A percentile compares a stretch with the other conserved stretches of the same genome.
Evolutionary conservation across 2,329 filamentous ascomycete species (phyloP).

Genomic region (Bipolaris oryzae): DNA sequence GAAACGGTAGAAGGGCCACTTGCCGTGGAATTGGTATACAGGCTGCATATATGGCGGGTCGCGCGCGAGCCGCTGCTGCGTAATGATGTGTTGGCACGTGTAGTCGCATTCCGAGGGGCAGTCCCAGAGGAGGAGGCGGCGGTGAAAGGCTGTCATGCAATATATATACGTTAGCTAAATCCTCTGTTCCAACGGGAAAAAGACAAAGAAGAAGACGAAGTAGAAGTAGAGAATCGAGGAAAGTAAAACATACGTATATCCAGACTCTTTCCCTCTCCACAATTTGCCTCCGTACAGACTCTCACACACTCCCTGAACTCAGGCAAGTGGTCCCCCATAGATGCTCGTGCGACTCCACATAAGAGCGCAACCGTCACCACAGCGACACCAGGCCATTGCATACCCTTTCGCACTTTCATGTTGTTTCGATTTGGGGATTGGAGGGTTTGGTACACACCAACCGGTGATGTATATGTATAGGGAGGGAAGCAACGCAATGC

Average conservation of each 20-base stretch:
- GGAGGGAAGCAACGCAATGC: neutral
- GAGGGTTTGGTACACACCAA: neutral
- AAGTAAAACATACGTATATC: neutral
- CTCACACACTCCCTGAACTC: conserved; percentile 87
- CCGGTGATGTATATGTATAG: neutral
- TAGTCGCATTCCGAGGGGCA: conserved; percentile 97
- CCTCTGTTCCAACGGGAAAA: too few relatives aligned
- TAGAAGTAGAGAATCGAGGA: neutral
- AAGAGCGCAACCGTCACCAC: conserved; percentile 31
- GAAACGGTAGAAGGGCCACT: conserved; percentile 95
- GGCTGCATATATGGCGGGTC: conserved; percentile 68
- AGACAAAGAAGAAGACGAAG: too few relatives aligned
- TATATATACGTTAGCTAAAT: neutral
- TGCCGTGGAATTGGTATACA: conserved; percentile 93
- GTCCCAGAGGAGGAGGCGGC: conserved; percentile 87
- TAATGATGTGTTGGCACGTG: conserved; percentile 93
- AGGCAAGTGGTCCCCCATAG: conserved; percentile 80
- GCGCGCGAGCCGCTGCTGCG: conserved; percentile 69
- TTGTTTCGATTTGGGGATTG: neutral
- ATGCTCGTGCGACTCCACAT: conserved; percentile 62
- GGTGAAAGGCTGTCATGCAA: conserved; percentile 64
- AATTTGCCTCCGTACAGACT: conserved; percentile 47
- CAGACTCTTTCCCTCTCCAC: neutral
- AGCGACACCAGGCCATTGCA: conserved; percentile 34
- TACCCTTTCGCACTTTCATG: conserved; percentile 37